These are phyloP conservation scores for Filobasidium uniguttulatum DNA, from an alignment of 1,284 basidiomycete species.

Conservation along the genomic window DNA sequence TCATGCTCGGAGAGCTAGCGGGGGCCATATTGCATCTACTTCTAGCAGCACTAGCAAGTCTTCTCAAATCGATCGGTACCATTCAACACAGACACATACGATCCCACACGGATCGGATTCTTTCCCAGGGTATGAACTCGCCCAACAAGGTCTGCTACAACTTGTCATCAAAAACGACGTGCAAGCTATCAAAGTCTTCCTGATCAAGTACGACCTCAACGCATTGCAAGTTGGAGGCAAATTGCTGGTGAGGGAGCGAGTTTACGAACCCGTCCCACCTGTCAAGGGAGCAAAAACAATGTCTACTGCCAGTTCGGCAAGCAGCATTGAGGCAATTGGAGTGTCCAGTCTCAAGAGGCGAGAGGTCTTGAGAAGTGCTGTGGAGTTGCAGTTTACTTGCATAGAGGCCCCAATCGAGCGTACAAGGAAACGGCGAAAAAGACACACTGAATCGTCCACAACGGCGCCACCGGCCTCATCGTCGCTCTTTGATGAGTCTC, in stretches of 20 bases:
- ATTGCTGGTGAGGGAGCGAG: slow-evolving; percentile 30
- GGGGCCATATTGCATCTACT: too few relatives aligned
- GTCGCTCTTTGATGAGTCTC: neutral
- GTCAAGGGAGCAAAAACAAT: neutral
- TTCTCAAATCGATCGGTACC: too few relatives aligned
- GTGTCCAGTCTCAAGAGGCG: slow-evolving; percentile 15
- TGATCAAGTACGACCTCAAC: slow-evolving; percentile 42
- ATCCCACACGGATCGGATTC: neutral
- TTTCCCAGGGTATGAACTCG: slow-evolving; percentile 42
- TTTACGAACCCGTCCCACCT: slow-evolving; percentile 16
- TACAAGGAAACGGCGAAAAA: neutral
- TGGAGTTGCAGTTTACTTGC: slow-evolving; percentile 38
- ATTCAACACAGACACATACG: too few relatives aligned
- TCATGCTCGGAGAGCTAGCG: too few relatives aligned
- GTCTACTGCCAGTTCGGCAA: neutral
- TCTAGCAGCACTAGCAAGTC: too few relatives aligned
- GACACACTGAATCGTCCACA: neutral
- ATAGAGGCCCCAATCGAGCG: slow-evolving; percentile 5
- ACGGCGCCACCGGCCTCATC: neutral
- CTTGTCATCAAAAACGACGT: slow-evolving; percentile 40
- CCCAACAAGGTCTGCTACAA: slow-evolving; percentile 41
- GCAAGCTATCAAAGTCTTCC: slow-evolving; percentile 40
- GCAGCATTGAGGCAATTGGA: neutral
- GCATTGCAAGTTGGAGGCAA: slow-evolving; percentile 29
- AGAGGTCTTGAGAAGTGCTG: slow-evolving; percentile 34